Base-by-base conservation (phyloP, 202 grass and related monocot genomes). In the Cymbopogon flexuosus region DNA sequence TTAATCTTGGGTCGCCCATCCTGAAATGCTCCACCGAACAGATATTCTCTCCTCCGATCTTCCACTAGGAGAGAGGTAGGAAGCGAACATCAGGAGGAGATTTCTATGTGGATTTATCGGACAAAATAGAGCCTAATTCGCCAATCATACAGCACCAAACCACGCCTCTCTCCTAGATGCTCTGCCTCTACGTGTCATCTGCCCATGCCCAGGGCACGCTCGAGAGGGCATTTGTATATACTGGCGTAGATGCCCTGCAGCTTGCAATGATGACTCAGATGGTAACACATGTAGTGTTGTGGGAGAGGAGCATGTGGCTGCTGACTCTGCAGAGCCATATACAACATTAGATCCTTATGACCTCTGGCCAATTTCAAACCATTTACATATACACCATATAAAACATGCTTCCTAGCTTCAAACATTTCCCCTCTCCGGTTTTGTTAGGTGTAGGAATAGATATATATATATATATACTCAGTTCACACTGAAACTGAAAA, bases 251-350 rank as follows among this genome's bases (percentile, higher is more conserved):
- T 79, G 34, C 61, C 81, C 61, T 42, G 51, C 30, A 75, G 33
- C 29, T 41, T 42, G 65, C 77, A 80, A 75, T 75, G 54, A 81
- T 81, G 64, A 22, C 24, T 36, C 70, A 2, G 14, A 13, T 45
- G 13, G 75, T 43, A 51, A 62, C 10, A 60, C 61, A 74, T 79
- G 80, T 82, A 46, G 80, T 70, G 54, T 4, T 22, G 72, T 76
- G 30, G 30, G 68, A 83, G 77, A 71, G 45, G 36, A 85, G 65
- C 87, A 81, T 89, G 77, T 85, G 77, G 77, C 36, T 81, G 77
- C 58, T 78, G 66, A 89, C 77, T 76, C 64, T 6, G 82, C 77
- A 49, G 36, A 18, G 35, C 70, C 27, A 54, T 63, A 19, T 75
- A 10, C 33, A 29, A 52, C 3, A 14, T 41, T 78, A 54, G 81